Percentiles rank a stretch among this genome's conserved stretches.
phyloP scores from a whole-genome alignment of 1,284 basidiomycete species.

The Papiliotrema nemorosa region DNA sequence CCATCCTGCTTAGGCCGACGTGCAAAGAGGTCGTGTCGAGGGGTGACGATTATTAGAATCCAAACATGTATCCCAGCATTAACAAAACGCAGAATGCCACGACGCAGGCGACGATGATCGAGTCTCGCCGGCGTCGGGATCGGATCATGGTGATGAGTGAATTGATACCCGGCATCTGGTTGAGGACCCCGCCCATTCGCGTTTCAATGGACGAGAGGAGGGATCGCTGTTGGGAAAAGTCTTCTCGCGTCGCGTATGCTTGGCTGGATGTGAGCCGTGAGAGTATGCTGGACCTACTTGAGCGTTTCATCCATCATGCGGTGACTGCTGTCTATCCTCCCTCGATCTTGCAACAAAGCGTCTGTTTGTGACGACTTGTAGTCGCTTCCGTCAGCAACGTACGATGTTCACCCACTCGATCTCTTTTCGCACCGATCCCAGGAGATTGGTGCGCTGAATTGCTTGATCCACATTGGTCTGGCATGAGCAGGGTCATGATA shows the following conservation, averaged over 20 bases:
- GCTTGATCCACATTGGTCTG: constrained; percentile 71
- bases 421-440: constrained; percentile 90
- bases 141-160: constrained; percentile 88
- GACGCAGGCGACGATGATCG: constrained; percentile 80
- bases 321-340: constrained; percentile 86
- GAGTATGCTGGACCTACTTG: constrained; percentile 57
- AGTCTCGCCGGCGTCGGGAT: constrained; percentile 80
- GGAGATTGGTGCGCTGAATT: constrained; percentile 77
- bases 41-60: constrained; percentile 77
- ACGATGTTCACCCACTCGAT: constrained; percentile 66
- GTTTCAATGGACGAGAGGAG: constrained; percentile 72
- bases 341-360: constrained; percentile 78
- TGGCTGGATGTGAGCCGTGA: constrained; percentile 58
- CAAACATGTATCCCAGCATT: constrained; percentile 72
- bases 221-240: constrained; percentile 80
- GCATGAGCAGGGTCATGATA: not conserved
- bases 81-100: constrained; percentile 79
- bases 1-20: constrained; percentile 83
- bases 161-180: constrained; percentile 89
- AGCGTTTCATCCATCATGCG: constrained; percentile 91
- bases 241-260: constrained; percentile 94
- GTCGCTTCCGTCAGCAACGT: constrained; percentile 39
- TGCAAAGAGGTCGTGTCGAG: constrained; percentile 93
- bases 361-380: constrained; percentile 84
- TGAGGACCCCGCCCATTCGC: constrained; percentile 76